Evolutionary conservation across 495 filamentous ascomycete genomes (phyloP).

Genomic region (Neurospora hispaniola): DNA sequence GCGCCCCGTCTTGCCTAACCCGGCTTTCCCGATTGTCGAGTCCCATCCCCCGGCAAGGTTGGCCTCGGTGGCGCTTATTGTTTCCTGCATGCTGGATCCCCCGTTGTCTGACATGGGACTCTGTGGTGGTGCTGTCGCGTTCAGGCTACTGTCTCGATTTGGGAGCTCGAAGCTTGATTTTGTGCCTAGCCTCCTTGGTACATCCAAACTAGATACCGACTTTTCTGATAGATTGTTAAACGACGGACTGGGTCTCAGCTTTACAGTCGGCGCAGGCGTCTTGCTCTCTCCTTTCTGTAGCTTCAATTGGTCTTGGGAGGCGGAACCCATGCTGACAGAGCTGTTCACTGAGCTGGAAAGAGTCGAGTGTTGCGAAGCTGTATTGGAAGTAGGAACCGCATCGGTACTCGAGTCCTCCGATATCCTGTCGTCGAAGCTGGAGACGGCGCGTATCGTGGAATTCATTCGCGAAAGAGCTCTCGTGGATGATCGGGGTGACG

Average conservation of each 20-base stretch:
- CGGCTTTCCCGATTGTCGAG: slow-evolving; percentile 65
- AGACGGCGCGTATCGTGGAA: slow-evolving; percentile 38
- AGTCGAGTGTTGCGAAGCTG: slow-evolving; percentile 30
- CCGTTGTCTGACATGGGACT: slow-evolving; percentile 1
- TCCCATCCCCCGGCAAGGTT: slow-evolving; percentile 44
- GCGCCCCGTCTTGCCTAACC: slow-evolving; percentile 80
- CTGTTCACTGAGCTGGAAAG: slow-evolving; percentile 39
- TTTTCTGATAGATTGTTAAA: slow-evolving; percentile 6
- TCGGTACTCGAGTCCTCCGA: slow-evolving; percentile 24
- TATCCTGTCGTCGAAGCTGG: slow-evolving; percentile 28
- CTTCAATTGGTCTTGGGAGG: slow-evolving; percentile 22
- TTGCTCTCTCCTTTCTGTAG: slow-evolving; percentile 14
- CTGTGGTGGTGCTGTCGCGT: slow-evolving; percentile 8
- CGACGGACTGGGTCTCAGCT: slow-evolving; percentile 22
- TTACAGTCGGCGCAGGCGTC: slow-evolving; percentile 10
- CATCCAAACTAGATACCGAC: slow-evolving; percentile 3
- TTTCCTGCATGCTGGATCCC: slow-evolving; percentile 3
- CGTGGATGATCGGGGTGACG: background rate
- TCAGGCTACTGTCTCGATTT: slow-evolving; percentile 19
- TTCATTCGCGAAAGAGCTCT: slow-evolving; percentile 18
- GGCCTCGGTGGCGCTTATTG: slow-evolving; percentile 11
- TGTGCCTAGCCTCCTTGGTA: background rate
- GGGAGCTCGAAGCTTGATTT: slow-evolving; percentile 18
- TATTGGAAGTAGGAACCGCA: slow-evolving; percentile 19
- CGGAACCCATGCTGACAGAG: slow-evolving; percentile 28